Evolutionary conservation across 2,329 filamentous ascomycete genomes (phyloP).

Genomic region (Trichoderma harzianum): DNA sequence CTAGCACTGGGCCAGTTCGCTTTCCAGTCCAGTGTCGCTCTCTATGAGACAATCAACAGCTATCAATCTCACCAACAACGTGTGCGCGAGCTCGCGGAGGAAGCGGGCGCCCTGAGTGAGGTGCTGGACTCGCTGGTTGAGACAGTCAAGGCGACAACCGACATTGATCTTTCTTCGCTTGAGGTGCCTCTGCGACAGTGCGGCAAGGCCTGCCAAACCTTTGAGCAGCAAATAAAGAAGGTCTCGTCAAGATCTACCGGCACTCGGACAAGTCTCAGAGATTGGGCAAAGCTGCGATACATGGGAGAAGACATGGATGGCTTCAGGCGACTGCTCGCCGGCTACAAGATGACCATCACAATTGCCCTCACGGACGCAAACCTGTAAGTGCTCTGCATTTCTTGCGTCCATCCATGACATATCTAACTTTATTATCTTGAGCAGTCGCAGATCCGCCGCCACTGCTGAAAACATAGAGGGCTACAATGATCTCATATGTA

Average conservation of each 20-base stretch:
- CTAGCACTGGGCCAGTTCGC: neutral
- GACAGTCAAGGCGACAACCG: neutral
- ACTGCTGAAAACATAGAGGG: neutral
- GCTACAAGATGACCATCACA: conserved; percentile 35
- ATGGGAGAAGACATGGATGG: conserved; percentile 43
- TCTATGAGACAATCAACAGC: neutral
- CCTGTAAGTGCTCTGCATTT: conserved; percentile 17
- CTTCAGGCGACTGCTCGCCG: conserved; percentile 38
- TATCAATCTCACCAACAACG: conserved; percentile 18
- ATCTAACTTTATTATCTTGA: neutral
- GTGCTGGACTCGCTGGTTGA: neutral
- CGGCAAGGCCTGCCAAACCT: conserved; percentile 41
- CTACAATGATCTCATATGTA: neutral
- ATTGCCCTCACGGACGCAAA: conserved; percentile 24
- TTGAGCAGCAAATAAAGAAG: conserved; percentile 37
- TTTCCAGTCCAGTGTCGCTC: neutral
- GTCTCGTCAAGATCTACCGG: conserved; percentile 33
- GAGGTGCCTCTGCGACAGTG: conserved; percentile 39
- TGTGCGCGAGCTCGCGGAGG: conserved; percentile 40
- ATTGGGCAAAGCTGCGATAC: conserved; percentile 43
- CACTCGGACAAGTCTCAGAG: conserved; percentile 39
- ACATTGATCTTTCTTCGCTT: conserved; percentile 1
- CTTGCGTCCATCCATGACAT: neutral
- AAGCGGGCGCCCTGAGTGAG: conserved; percentile 34
- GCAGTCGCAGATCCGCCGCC: neutral